Base-by-base conservation (phyloP, 805 yeast species). In the Wickerhamiella brachini region DNA sequence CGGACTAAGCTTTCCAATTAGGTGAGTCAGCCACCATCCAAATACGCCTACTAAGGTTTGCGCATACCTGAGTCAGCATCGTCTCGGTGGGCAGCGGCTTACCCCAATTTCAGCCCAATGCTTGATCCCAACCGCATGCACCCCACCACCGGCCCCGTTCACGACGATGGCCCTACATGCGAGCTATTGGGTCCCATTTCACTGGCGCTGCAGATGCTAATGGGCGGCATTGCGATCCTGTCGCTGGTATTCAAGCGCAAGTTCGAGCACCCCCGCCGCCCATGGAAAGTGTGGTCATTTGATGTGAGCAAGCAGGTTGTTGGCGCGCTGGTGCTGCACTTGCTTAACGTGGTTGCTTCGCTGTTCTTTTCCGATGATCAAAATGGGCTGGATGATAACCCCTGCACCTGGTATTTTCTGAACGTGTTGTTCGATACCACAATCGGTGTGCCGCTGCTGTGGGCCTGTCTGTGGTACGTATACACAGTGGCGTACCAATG, bases 321-420 rank as follows among this genome's bases (percentile, higher is more conserved):
- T 21, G 98, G 97, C 0, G 87, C 97, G 0, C 65, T 85, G 24
- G 86, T 89, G 1, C 76, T 90, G 1, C 98, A 90, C 63, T 70
- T 83, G 8, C 68, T 89, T 61, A 90, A 90, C 59, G 73, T 90
- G 9, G 65, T 78, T 13, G 68, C 86, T 44, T 83, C 95, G 39
- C 75, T 87, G 6, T 52, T 86, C 29, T 61, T 68, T 44, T 62
- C 67, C 44, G 62, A 58, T 22, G 61, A 61, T 41, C 65, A 67
- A 50, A 71, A 73, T 10, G 70, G 64, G 51, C 55, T 65, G 23
- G 64, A 67, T 38, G 77, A 75, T 47, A 81, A 81, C 54, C 95
- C 95, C 7, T 93, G 97, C 66, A 90, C 86, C 58, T 93, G 96
- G 93, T 90, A 93, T 69, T 90, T 90, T 62, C 70, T 93, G 50